Conservation (phyloP, 495 filamentous ascomycete genomes). For the Tuber calosporum region DNA sequence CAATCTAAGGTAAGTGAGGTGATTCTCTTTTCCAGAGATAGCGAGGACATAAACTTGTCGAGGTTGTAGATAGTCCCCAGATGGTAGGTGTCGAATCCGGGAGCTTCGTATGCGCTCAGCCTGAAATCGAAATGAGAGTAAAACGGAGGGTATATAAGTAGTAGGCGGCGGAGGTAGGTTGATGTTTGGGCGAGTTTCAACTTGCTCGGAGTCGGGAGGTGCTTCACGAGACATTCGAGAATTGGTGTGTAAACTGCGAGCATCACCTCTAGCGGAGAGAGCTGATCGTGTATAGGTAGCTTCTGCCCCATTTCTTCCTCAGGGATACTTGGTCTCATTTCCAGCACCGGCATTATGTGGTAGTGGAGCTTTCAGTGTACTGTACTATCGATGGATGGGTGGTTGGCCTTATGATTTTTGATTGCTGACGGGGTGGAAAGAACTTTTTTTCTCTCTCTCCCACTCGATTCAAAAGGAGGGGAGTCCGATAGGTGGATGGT, state of each 20-base stretch:
- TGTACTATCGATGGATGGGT: background rate
- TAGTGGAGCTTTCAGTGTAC: background rate
- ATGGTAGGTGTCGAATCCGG: conserved; percentile 38
- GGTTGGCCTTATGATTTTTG: background rate
- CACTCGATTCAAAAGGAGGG: background rate
- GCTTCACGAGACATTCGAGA: conserved; percentile 41
- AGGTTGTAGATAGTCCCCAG: conserved; percentile 42
- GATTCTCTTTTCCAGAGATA: conserved; percentile 39
- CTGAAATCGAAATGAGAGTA: conserved; percentile 41
- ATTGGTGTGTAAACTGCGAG: conserved; percentile 41
- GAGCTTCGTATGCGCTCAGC: conserved; percentile 33
- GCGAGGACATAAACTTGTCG: conserved; percentile 35
- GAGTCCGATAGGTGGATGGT: background rate
- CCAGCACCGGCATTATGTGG: background rate
- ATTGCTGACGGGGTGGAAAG: background rate
- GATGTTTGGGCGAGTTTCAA: conserved; percentile 38
- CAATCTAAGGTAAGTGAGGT: conserved; percentile 41
- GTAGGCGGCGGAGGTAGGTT: conserved; percentile 31
- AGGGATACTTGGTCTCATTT: background rate
- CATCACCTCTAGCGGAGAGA: conserved; percentile 38
- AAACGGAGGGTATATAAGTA: conserved; percentile 38
- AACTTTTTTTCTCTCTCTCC: background rate
- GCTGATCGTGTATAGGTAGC: conserved; percentile 28
- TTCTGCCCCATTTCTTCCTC: conserved; percentile 1
- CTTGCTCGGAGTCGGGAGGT: conserved; percentile 38